Percentiles rank a stretch among this genome's conserved stretches.
Evolutionary conservation across 2,329 filamentous ascomycete genomes (phyloP).

Genomic region (Metarhizium rileyi): DNA sequence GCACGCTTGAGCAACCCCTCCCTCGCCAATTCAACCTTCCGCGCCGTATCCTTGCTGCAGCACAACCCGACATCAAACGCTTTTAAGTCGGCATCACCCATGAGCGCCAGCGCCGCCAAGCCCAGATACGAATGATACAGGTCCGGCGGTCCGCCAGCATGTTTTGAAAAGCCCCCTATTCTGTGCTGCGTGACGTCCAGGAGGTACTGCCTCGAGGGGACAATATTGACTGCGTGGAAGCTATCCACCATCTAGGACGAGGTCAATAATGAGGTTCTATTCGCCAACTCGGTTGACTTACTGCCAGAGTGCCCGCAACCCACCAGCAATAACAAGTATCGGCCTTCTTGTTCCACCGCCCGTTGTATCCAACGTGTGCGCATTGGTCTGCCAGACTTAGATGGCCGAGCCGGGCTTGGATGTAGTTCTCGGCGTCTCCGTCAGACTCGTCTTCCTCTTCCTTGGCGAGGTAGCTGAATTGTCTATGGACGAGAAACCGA

Average conservation of each 20-base stretch:
- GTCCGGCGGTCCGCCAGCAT: constrained; percentile 58
- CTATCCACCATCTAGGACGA: constrained; percentile 44
- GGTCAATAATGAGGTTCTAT: not conserved
- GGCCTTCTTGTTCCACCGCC: constrained; percentile 79
- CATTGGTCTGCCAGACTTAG: constrained; percentile 21
- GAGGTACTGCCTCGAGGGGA: constrained; percentile 64
- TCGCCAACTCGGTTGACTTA: constrained; percentile 15
- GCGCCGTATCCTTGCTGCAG: constrained; percentile 52
- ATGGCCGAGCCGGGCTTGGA: constrained; percentile 24
- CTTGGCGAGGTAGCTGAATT: constrained; percentile 48
- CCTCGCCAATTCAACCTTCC: constrained; percentile 39
- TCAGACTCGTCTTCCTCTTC: constrained; percentile 36
- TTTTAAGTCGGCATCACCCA: constrained; percentile 61
- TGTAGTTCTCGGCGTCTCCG: constrained; percentile 30
- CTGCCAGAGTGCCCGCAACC: constrained; percentile 57
- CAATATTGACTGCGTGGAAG: constrained; percentile 45
- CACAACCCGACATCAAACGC: constrained; percentile 67
- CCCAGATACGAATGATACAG: constrained; percentile 87
- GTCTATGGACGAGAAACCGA: constrained; percentile 54
- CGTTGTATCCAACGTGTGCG: constrained; percentile 69
- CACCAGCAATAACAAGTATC: constrained; percentile 98
- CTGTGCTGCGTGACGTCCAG: constrained; percentile 78
- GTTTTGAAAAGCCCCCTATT: constrained; percentile 75
- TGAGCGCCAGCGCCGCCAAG: constrained; percentile 65
- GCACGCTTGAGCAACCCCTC: constrained; percentile 21